phyloP scores from a whole-genome alignment of 2,329 filamentous ascomycete genomes.

The Microcera coccophila region DNA sequence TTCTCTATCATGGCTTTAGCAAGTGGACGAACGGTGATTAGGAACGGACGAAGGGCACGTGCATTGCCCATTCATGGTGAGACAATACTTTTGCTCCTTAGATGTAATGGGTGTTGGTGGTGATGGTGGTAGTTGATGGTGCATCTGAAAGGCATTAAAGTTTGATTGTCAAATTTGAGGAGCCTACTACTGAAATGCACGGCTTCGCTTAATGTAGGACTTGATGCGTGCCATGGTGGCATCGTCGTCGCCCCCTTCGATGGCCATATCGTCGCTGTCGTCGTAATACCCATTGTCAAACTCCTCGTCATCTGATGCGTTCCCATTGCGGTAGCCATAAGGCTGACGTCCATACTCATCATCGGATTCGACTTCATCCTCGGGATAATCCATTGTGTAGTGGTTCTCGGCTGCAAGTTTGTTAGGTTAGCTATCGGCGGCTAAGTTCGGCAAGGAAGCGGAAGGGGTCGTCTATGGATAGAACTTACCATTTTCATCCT shows the following conservation, averaged over 20 bases:
- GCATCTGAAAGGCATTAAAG: too few relatives aligned
- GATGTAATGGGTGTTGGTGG: background rate
- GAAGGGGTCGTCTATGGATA: background rate
- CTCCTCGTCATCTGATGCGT: constrained; percentile 54
- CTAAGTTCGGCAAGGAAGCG: background rate
- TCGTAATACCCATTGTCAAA: constrained; percentile 42
- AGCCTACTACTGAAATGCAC: constrained; percentile 24
- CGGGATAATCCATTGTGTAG: constrained; percentile 75
- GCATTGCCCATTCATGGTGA: constrained; percentile 7
- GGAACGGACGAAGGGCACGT: constrained; percentile 8
- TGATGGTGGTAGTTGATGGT: background rate
- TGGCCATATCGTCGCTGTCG: constrained; percentile 36
- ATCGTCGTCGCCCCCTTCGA: constrained; percentile 36
- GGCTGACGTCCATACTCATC: constrained; percentile 49
- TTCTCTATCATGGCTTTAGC: constrained; percentile 8
- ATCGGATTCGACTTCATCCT: constrained; percentile 72
- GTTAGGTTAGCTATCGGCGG: constrained; percentile 16
- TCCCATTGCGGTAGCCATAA: constrained; percentile 51
- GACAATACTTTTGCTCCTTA: background rate
- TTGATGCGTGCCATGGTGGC: constrained; percentile 38
- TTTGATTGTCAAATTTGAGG: background rate
- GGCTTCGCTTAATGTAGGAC: constrained; percentile 35
- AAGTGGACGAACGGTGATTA: constrained; percentile 15
- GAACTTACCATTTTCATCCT: constrained; percentile 60
- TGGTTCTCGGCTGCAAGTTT: constrained; percentile 62